Percentiles rank a stretch among this genome's conserved stretches.
phyloP scores from a whole-genome alignment of 2,329 filamentous ascomycete species.

The Colletotrichum gloeosporioides region DNA sequence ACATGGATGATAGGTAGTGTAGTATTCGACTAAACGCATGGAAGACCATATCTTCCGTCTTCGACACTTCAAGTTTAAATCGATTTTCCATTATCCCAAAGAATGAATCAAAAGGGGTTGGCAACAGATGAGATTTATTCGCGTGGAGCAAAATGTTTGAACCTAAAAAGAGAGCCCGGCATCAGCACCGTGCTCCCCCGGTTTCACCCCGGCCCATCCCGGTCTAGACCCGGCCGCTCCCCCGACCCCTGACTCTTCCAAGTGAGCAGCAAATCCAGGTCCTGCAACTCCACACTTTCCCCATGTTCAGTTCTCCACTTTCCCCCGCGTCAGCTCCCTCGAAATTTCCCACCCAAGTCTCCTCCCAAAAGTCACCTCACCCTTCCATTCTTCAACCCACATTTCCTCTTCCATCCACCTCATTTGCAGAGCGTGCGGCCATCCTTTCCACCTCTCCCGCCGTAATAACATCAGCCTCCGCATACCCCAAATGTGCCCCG shows the following conservation, averaged over 20 bases:
- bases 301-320: neutral
- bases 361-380: neutral
- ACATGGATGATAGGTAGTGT: neutral
- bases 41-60: neutral
- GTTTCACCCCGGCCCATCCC: neutral
- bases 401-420: neutral
- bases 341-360: neutral
- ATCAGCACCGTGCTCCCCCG: neutral
- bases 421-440: neutral
- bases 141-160: accelerated
- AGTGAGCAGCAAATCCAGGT: neutral
- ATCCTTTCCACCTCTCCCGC: neutral
- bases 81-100: neutral
- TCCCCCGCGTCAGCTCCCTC: neutral
- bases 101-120: no score
- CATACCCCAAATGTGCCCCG: slow-evolving; percentile 1
- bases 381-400: neutral
- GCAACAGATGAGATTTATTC: neutral
- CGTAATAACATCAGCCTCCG: neutral
- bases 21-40: neutral
- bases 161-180: neutral
- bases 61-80: accelerated
- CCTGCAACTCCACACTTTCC: neutral
- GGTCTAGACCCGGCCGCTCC: neutral
- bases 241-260: neutral